Percentiles rank a stretch among this genome's conserved stretches.
phyloP scores from a whole-genome alignment of 2,329 filamentous ascomycete genomes.

The Xylariaceae sp. region DNA sequence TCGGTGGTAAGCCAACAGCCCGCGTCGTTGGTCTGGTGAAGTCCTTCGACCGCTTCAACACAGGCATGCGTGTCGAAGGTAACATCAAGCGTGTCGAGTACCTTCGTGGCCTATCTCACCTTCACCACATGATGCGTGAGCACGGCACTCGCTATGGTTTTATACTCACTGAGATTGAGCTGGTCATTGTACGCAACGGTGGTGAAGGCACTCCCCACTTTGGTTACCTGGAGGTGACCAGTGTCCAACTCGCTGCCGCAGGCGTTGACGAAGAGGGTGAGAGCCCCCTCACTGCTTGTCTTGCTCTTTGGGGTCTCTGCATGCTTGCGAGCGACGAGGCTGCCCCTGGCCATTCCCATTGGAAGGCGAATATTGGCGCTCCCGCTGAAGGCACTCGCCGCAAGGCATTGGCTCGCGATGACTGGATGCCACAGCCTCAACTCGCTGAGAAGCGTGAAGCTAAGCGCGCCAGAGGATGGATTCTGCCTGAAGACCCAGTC shows the following conservation, averaged over 20 bases:
- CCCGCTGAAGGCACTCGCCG: constrained; percentile 70
- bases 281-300: constrained; percentile 62
- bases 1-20: constrained; percentile 46
- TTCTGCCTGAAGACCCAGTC: constrained; percentile 71
- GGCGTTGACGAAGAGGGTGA: constrained; percentile 34
- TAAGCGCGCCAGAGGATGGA: constrained; percentile 71
- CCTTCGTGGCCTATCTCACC: constrained; percentile 77
- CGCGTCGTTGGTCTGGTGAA: constrained; percentile 70
- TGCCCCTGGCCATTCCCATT: constrained; percentile 57
- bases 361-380: constrained; percentile 70
- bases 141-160: constrained; percentile 92
- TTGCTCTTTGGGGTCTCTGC: constrained; percentile 77
- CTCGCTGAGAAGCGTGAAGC: constrained; percentile 73
- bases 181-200: constrained; percentile 84
- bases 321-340: constrained; percentile 65
- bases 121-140: constrained; percentile 91
- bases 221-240: constrained; percentile 77
- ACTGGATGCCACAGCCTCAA: constrained; percentile 73
- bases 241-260: constrained; percentile 53
- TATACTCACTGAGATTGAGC: constrained; percentile 93
- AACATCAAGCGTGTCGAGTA: constrained; percentile 87
- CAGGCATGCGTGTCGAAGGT: constrained; percentile 82
- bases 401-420: constrained; percentile 67
- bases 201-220: constrained; percentile 72
- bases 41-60: constrained; percentile 92